These are phyloP conservation scores for Boletus coccyginus DNA, from an alignment of 768 basidiomycete species.

Conservation along the genomic window DNA sequence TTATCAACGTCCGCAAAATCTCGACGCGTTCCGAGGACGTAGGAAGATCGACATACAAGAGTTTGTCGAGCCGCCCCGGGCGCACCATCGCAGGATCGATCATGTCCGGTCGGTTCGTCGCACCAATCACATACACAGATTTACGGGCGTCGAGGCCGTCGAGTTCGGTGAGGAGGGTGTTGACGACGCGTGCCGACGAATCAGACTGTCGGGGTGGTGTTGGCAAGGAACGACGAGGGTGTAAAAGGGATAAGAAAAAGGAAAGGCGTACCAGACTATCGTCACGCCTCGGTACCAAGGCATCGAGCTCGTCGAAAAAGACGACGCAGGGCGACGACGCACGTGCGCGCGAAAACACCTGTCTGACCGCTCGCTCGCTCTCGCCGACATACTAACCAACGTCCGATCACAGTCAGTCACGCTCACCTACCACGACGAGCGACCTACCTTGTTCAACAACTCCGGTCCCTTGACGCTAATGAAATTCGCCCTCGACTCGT, in stretches of 20 bases:
- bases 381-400: constrained; percentile 86
- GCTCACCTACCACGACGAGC: not conserved
- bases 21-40: constrained; percentile 70
- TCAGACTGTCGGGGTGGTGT: constrained; percentile 53
- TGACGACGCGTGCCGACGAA: constrained; percentile 86
- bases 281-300: constrained; percentile 85
- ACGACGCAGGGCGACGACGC: constrained; percentile 94
- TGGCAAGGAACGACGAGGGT: not conserved
- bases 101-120: constrained; percentile 95
- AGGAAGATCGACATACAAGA: constrained; percentile 91
- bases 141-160: constrained; percentile 88
- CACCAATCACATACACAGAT: constrained; percentile 89
- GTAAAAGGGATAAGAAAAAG: not conserved
- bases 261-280: constrained; percentile 69
- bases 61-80: constrained; percentile 92
- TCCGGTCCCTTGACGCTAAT: constrained; percentile 99
- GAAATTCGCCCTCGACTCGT: constrained; percentile 93
- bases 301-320: constrained; percentile 94
- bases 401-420: not conserved
- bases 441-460: constrained; percentile 85
- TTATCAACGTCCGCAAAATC: constrained; percentile 74
- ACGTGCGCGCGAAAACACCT: constrained; percentile 90
- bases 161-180: constrained; percentile 91
- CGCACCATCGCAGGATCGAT: constrained; percentile 98
- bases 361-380: constrained; percentile 91